Percentiles rank a stretch among this genome's conserved stretches.
Conservation (phyloP, 2,329 filamentous ascomycete genomes). For the Talaromyces pinophilus region DNA sequence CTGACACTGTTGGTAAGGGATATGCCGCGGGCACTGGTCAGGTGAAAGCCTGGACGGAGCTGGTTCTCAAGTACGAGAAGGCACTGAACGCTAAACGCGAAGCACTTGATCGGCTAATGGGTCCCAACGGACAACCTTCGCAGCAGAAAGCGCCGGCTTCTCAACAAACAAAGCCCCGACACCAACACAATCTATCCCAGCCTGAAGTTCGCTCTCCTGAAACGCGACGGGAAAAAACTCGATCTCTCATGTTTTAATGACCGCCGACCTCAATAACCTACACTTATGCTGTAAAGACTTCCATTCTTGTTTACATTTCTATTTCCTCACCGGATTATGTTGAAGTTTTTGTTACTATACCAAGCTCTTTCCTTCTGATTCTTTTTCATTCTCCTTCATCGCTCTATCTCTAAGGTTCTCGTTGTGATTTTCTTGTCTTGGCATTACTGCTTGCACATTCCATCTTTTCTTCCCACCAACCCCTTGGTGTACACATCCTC, state of each 20-base stretch:
- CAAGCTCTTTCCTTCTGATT: conserved; percentile 24
- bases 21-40: conserved; percentile 44
- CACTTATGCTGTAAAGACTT: conserved; percentile 11
- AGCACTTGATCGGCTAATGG: conserved; percentile 31
- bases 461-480: not conserved
- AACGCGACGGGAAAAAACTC: conserved; percentile 44
- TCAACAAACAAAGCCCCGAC: conserved; percentile 34
- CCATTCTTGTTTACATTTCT: conserved; percentile 24
- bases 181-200: conserved; percentile 45
- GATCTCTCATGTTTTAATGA: conserved; percentile 44
- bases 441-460: conserved; percentile 15
- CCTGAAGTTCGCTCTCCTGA: conserved; percentile 40
- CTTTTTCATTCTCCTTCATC: conserved; percentile 3
- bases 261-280: not conserved
- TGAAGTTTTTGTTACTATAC: conserved; percentile 25
- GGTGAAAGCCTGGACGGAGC: conserved; percentile 62
- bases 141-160: conserved; percentile 9
- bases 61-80: conserved; percentile 56
- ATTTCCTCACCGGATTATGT: conserved; percentile 24
- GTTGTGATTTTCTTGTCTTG: conserved; percentile 18
- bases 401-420: conserved; percentile 17
- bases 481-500: not conserved
- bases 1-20: conserved; percentile 66
- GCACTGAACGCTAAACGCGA: conserved; percentile 38
- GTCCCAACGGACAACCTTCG: conserved; percentile 25